These are phyloP conservation scores for Gossypium bickii DNA, from an alignment of 345 rosid species.

Conservation along the genomic window DNA sequence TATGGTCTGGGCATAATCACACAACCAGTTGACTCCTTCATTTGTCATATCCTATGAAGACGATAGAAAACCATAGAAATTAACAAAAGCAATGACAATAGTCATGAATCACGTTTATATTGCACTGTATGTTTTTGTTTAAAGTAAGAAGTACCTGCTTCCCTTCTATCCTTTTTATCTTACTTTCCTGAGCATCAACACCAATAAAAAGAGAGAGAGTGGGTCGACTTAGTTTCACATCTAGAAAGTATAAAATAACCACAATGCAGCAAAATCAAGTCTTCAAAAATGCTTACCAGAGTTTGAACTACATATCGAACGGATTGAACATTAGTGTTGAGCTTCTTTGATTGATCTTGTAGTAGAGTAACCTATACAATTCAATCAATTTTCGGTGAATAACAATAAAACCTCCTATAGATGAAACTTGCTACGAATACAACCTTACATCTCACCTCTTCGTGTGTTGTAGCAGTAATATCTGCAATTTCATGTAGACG, in stretches of 20 bases:
- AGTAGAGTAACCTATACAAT: conserved; percentile 48
- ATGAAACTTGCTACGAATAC: conserved; percentile 6
- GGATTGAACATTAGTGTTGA: conserved; percentile 37
- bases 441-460: conserved; percentile 42
- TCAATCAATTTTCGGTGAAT: conserved; percentile 13
- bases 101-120: not conserved
- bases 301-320: conserved; percentile 62
- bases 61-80: conserved; percentile 10
- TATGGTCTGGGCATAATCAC: conserved; percentile 30
- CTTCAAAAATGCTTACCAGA: conserved; percentile 44
- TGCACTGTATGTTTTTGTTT: conserved; percentile 1
- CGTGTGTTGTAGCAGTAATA: conserved; percentile 51
- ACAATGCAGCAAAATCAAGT: conserved; percentile 5
- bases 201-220: not conserved
- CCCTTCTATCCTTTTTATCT: conserved; percentile 54
- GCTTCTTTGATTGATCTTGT: conserved; percentile 38
- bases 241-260: not conserved
- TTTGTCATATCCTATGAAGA: conserved; percentile 30
- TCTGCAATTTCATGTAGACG: conserved; percentile 50
- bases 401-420: conserved; percentile 15
- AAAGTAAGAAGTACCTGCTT: conserved; percentile 50
- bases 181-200: conserved; percentile 40
- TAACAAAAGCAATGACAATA: conserved; percentile 11
- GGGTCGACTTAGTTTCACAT: not conserved
- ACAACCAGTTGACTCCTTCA: conserved; percentile 44